Evolutionary conservation across 2,329 filamentous ascomycete species (phyloP), one percentile per base, ranked within the genome.

Genomic region (Colletotrichum scovillei): DNA sequence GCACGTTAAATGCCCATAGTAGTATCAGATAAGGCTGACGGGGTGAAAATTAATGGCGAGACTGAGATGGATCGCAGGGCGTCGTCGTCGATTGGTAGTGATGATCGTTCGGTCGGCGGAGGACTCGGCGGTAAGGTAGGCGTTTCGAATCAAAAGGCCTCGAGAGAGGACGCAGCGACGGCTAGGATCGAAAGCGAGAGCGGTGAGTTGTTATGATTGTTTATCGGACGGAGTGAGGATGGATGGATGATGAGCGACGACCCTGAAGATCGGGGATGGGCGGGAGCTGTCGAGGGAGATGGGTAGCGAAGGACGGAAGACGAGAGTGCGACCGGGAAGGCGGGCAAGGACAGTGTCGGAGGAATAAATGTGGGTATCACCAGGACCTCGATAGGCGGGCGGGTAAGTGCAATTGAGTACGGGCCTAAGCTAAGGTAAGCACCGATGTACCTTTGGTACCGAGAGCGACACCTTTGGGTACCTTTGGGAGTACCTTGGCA

Each of bases 1-100:
- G 69, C 63, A 68, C 63, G 53, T 72, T 64, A 74, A 46, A 74
- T 74, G 72, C 72, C 72, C 72, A 74, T 74, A 72, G 68, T 68
- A 74, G 12, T 38, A 62, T 38, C 62, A 62, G 19, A 30, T 14
- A 42, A 24, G 4, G n/a, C 28, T 32, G 24, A 22, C 14, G 28
- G 24, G 24, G 11, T 35, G 35, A 22, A 35, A 24, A 60, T 60
- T 46, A 53, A 11, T 62, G 22, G 56, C 49, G 19, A 53, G 63
- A 42, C n/a, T 26, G 46, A 53, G 24, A 42, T 30, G 7, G 38
- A 19, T 26, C 60, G 42, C 19, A 59, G 42, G 35, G 35, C 26
- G 56, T 12, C 11, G 32, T 60, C 32, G 62, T 11, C 42, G 30
- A 56, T 57, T 30, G 62, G 59, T 59, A 59, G 24, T 32, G 55